phyloP scores from a whole-genome alignment of 331 rosid species.

The Rhamnella rubrinervis region DNA sequence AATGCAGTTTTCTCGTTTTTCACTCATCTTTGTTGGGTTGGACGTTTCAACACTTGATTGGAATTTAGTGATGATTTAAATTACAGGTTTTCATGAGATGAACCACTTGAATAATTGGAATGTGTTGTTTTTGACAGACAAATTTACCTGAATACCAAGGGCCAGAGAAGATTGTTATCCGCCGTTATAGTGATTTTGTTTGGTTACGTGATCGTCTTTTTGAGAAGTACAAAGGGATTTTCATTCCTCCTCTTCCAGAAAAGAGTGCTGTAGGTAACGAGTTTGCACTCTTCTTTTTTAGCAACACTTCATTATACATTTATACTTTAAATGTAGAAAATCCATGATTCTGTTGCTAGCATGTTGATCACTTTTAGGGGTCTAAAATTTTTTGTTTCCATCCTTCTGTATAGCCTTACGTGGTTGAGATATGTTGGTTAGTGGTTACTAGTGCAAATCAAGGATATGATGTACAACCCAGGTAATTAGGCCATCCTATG shows the following conservation, averaged over 20 bases:
- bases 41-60: not conserved
- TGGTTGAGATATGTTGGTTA: conserved; percentile 1
- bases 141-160: conserved; percentile 94
- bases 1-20: not conserved
- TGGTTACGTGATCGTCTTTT: conserved; percentile 93
- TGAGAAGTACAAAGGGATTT: conserved; percentile 89
- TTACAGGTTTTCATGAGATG: not conserved
- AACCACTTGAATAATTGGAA: conserved; percentile 24
- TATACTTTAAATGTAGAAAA: conserved; percentile 15
- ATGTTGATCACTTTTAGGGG: conserved; percentile 3
- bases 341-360: not conserved
- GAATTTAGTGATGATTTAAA: not conserved
- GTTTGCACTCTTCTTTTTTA: conserved; percentile 11
- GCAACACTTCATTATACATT: conserved; percentile 3
- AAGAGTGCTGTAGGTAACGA: conserved; percentile 98
- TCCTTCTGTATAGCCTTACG: not conserved
- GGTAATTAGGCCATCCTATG: not conserved
- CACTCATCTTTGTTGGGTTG: not conserved
- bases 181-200: conserved; percentile 92
- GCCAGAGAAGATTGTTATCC: conserved; percentile 96
- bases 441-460: not conserved
- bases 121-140: conserved; percentile 56
- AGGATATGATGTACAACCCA: not conserved
- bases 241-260: conserved; percentile 94
- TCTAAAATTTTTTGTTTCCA: not conserved